Evolutionary conservation across 2,329 filamentous ascomycete species (phyloP).

Genomic region (Mycosphaerella arachidis): DNA sequence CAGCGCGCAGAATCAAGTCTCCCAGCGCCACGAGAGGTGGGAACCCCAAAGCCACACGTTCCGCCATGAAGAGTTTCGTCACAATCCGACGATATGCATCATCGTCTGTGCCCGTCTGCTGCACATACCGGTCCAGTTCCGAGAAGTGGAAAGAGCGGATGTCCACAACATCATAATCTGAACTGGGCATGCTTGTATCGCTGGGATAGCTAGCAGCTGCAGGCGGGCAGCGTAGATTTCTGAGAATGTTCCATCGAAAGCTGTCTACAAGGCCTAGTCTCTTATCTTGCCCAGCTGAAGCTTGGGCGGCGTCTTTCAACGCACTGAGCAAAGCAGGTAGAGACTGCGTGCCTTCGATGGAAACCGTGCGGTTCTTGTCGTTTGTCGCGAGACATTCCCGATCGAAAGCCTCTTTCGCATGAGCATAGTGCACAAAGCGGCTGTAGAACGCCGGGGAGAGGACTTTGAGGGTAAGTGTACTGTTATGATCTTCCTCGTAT

Average conservation of each 20-base stretch:
- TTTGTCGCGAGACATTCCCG: conserved; percentile 50
- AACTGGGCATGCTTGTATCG: conserved; percentile 5
- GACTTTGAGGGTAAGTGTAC: conserved; percentile 52
- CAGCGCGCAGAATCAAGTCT: conserved; percentile 25
- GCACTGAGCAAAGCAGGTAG: conserved; percentile 45
- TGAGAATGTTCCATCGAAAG: conserved; percentile 37
- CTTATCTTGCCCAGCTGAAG: neutral
- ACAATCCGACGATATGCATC: conserved; percentile 36
- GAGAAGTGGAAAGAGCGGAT: conserved; percentile 37
- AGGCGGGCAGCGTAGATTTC: conserved; percentile 38
- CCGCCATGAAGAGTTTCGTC: conserved; percentile 41
- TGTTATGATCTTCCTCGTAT: conserved; percentile 35
- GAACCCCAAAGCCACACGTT: conserved; percentile 37
- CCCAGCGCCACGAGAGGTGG: conserved; percentile 30
- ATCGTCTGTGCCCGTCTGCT: conserved; percentile 17
- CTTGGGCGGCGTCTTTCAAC: conserved; percentile 13
- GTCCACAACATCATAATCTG: conserved; percentile 24
- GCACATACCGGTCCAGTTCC: conserved; percentile 39
- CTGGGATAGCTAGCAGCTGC: conserved; percentile 36
- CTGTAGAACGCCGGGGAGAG: conserved; percentile 64
- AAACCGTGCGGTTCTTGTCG: conserved; percentile 56
- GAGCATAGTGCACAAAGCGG: conserved; percentile 59
- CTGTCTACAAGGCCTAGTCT: conserved; percentile 14
- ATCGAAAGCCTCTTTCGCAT: conserved; percentile 59
- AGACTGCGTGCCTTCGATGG: conserved; percentile 52